phyloP scores from a whole-genome alignment of 2,329 filamentous ascomycete species.

The Tolypocladium nubicola region DNA sequence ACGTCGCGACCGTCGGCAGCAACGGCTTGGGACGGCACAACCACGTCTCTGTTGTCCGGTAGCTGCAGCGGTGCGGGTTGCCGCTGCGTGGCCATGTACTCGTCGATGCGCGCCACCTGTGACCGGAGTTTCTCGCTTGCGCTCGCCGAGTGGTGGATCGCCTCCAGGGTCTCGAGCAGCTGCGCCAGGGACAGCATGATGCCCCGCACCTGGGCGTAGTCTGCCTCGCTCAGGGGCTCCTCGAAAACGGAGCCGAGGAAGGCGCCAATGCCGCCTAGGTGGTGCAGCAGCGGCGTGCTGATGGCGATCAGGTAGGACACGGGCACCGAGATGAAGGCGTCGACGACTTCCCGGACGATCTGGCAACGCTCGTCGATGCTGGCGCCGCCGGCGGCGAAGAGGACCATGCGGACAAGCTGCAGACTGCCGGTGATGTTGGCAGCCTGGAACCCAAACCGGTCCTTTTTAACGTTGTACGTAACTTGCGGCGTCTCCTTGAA shows the following conservation, averaged over 20 bases:
- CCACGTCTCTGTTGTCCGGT: not conserved
- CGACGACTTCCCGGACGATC: conserved; percentile 18
- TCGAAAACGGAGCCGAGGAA: conserved; percentile 24
- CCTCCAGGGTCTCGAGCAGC: conserved; percentile 17
- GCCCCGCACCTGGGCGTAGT: conserved; percentile 15
- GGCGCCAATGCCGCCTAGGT: conserved; percentile 20
- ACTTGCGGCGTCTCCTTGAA: conserved; percentile 16
- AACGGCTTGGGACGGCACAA: not conserved
- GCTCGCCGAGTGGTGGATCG: conserved; percentile 9
- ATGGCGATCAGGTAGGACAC: conserved; percentile 13
- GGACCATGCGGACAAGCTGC: conserved; percentile 20
- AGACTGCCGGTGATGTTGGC: conserved; percentile 24
- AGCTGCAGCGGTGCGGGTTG: not conserved
- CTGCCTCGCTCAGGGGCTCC: conserved; percentile 15
- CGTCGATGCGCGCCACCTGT: conserved; percentile 13
- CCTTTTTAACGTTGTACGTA: conserved; percentile 14
- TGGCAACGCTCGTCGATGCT: conserved; percentile 18
- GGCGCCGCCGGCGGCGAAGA: conserved; percentile 14
- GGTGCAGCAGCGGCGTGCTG: conserved; percentile 21
- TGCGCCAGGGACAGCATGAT: conserved; percentile 19
- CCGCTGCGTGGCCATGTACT: conserved; percentile 10
- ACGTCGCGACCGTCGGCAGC: not conserved
- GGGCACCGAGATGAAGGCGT: conserved; percentile 12
- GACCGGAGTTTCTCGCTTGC: conserved; percentile 12
- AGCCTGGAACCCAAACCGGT: conserved; percentile 23